Evolutionary conservation across 2,329 filamentous ascomycete species (phyloP), one percentile per base, ranked within the genome.

Genomic region (Phaeosphaeria sp.): DNA sequence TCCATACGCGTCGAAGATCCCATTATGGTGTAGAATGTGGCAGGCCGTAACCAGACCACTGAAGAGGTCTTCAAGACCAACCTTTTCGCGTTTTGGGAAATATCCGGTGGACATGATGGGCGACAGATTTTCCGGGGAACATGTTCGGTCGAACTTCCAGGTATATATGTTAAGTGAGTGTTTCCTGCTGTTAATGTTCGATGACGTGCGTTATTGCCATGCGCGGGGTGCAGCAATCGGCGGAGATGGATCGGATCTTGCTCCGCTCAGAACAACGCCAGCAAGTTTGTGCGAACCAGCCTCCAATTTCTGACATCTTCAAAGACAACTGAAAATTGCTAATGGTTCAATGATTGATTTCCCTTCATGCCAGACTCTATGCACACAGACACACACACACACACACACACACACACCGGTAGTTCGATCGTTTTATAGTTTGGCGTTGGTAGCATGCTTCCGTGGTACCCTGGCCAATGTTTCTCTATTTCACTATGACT

Each of bases 1-100:
- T 18, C 84, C 83, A 63, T 83, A 86, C 0, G 81, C 83, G 56
- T 85, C 84, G 36, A 87, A 67, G 7, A 86, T 77, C 47, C 75
- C 75, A 49, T 85, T 75, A 54, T 82, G 67, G 67, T 85, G 81
- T 1, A 86, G 80, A 50, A 86, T 85, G 65, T 85, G 83, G 57
- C 77, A 78, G 39, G 80, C 82, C 3, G 76, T 77, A 21, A 84
- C 80, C 33, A 83, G 72, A 36, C 72, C 71, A 43, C 65, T 71
- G 66, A 75, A 77, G 23, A 77, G 69, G 52, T 76, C 70, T 56
- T 76, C 72, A 64, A 76, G 69, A 33, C 72, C 73, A 10, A 77
- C 61, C 60, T 75, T 77, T 64, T 75, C 69, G 59, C 76, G 73
- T 48, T 76, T 75, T 15, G 74, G 74, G 41, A 75, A 78, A 60